Evolutionary conservation across 495 filamentous ascomycete species (phyloP).

Genomic region (Hypoxylon intermedium): DNA sequence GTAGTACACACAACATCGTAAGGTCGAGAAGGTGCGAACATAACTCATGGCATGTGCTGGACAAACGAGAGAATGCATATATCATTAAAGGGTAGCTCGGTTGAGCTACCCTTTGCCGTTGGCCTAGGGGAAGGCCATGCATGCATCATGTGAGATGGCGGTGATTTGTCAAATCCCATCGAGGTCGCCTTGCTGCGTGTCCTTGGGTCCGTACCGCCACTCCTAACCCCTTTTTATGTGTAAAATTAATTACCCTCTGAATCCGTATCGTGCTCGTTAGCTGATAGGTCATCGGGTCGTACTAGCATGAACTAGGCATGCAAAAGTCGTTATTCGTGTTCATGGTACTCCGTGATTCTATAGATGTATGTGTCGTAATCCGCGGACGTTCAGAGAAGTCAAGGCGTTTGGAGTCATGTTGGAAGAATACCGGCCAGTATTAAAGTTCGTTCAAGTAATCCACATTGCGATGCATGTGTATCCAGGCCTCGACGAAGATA

Average conservation of each 20-base stretch:
- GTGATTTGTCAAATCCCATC: slow-evolving; percentile 12
- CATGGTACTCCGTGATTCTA: slow-evolving; percentile 46
- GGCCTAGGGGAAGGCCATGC: slow-evolving; percentile 13
- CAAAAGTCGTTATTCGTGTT: slow-evolving; percentile 43
- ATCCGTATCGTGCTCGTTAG: slow-evolving; percentile 21
- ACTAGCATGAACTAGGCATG: slow-evolving; percentile 20
- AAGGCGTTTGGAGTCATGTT: slow-evolving; percentile 25
- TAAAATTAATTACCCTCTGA: slow-evolving; percentile 21
- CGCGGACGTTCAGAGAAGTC: slow-evolving; percentile 20
- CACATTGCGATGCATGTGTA: slow-evolving; percentile 25
- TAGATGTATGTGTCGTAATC: slow-evolving; percentile 29
- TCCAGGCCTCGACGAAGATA: slow-evolving; percentile 13
- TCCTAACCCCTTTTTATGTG: slow-evolving; percentile 17
- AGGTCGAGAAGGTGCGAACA: slow-evolving; percentile 20
- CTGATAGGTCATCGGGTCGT: slow-evolving; percentile 11
- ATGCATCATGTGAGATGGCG: slow-evolving; percentile 19
- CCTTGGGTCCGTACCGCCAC: slow-evolving; percentile 10
- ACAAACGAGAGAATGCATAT: slow-evolving; percentile 42
- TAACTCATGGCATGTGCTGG: slow-evolving; percentile 22
- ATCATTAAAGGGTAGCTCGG: slow-evolving; percentile 22
- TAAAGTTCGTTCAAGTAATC: slow-evolving; percentile 22
- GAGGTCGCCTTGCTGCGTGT: not conserved
- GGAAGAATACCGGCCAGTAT: slow-evolving; percentile 20
- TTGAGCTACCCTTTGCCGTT: slow-evolving; percentile 14
- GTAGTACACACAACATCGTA: slow-evolving; percentile 24